Base-by-base conservation (phyloP, 2,329 filamentous ascomycete genomes). In the Zasmidium cellare region DNA sequence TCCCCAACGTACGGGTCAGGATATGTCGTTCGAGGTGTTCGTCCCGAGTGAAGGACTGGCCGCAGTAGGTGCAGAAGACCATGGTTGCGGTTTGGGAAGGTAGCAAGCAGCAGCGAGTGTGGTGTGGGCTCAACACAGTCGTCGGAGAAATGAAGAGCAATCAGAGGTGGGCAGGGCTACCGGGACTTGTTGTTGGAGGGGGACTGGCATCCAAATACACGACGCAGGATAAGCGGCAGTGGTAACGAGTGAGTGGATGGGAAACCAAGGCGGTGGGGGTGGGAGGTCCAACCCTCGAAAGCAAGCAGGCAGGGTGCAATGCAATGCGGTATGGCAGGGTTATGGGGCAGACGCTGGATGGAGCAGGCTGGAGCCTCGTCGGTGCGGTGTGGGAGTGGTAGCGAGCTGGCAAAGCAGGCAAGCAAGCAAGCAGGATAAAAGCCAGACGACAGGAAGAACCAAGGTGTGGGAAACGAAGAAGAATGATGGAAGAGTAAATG, bases 1-100 rank as follows among this genome's bases (percentile, higher is more conserved):
- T 18, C 14, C 31, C 20, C 44, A 9, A 73, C 77, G 60, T 74
- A 81, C 79, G 79, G 57, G 79, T 82, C 14, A 81, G 73, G 56
- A 81, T 81, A 60, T 82, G 79, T 59, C 79, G 71, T 67, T 80
- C 79, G 56, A 81, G 76, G 69, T 82, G 79, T 62, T 82, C 79
- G 64, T 81, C 79, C 65, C 79, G 71, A 46, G 79, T 81, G 63
- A 82, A 81, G 46, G 77, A 79, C 72, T 81, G 77, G 25, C 79
- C 79, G 65, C 79, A 82, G 61, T 82, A 82, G 54, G 79, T 81
- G 69, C 79, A 82, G 69, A 80, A 82, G 25, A 81, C 78, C 79
- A 82, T 81, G 38, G 57, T 55, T 62, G 60, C 55, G 53, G 44
- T 38, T 56, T n/a, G n/a, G 47, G 22, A 38, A 31, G 18, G 12